Evolutionary conservation across 2,329 filamentous ascomycete species (phyloP).

Genomic region (Chrysoporthe cubensis): DNA sequence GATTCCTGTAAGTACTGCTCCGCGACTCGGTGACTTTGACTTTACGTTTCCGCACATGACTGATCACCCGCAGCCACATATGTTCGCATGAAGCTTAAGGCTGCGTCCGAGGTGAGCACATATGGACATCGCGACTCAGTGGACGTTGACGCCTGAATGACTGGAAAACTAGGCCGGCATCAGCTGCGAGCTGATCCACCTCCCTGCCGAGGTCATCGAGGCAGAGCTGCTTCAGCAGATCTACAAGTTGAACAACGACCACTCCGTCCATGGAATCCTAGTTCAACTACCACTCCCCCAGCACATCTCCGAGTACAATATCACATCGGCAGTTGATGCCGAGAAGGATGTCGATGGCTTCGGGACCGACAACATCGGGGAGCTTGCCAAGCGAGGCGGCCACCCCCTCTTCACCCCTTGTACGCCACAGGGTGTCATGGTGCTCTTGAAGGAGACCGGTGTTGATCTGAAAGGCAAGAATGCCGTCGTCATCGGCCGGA

Average conservation of each 20-base stretch:
- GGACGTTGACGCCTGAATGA: conserved; percentile 25
- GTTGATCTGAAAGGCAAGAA: conserved; percentile 87
- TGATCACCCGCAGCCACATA: conserved; percentile 72
- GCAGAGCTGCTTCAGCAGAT: conserved; percentile 85
- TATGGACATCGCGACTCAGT: conserved; percentile 1
- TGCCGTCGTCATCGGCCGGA: conserved; percentile 90
- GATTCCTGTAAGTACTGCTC: conserved; percentile 74
- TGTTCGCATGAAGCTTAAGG: conserved; percentile 99
- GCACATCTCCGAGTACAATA: conserved; percentile 84
- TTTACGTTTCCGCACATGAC: conserved; percentile 27
- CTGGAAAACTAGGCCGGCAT: conserved; percentile 73
- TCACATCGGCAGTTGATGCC: conserved; percentile 88
- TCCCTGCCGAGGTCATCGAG: conserved; percentile 80
- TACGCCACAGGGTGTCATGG: conserved; percentile 97
- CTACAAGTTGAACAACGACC: conserved; percentile 81
- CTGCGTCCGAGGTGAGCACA: conserved; percentile 77
- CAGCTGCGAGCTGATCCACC: conserved; percentile 81
- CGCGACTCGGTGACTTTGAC: conserved; percentile 7
- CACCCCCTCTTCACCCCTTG: conserved; percentile 89
- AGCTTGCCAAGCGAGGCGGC: conserved; percentile 93
- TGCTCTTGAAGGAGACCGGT: conserved; percentile 80
- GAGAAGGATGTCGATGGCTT: conserved; percentile 99
- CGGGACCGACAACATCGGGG: conserved; percentile 90
- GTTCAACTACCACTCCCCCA: conserved; percentile 90
- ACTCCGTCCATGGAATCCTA: conserved; percentile 85